Conservation (phyloP, 2,329 filamentous ascomycete genomes). For the Tolypocladium sp. region DNA sequence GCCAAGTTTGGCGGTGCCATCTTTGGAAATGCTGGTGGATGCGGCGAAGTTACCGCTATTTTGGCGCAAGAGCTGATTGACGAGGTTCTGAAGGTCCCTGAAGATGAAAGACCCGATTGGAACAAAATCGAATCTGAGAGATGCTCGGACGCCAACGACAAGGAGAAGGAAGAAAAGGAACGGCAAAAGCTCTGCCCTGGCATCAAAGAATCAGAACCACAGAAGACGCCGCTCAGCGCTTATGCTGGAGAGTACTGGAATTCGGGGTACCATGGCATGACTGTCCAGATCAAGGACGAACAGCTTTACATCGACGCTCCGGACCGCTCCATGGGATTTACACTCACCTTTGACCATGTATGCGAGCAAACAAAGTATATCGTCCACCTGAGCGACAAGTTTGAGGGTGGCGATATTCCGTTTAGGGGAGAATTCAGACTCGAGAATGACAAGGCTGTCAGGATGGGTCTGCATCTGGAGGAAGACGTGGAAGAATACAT, state of each 20-base stretch:
- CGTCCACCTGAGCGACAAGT: background rate
- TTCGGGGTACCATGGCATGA: conserved; percentile 15
- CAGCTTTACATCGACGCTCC: conserved; percentile 14
- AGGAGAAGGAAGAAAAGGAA: background rate
- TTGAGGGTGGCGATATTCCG: background rate
- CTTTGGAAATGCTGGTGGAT: conserved; percentile 13
- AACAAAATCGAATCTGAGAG: background rate
- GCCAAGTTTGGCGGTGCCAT: conserved; percentile 15
- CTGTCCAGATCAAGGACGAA: conserved; percentile 8
- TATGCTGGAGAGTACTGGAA: conserved; percentile 15
- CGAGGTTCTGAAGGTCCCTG: conserved; percentile 3
- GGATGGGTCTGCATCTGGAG: conserved; percentile 2
- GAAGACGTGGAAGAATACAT: conserved; percentile 2
- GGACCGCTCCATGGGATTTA: conserved; percentile 18
- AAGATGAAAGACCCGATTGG: background rate
- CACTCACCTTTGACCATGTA: conserved; percentile 9
- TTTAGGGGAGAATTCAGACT: conserved; percentile 2
- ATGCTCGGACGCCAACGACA: background rate
- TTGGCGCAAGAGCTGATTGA: conserved; percentile 12
- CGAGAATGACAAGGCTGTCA: background rate
- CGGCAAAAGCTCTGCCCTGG: conserved; percentile 4
- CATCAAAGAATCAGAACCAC: background rate
- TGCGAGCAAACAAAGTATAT: conserved; percentile 8
- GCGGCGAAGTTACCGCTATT: conserved; percentile 6
- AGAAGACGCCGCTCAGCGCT: conserved; percentile 3